These are phyloP conservation scores for Lanzia echinophila DNA, from an alignment of 2,329 filamentous ascomycete species.

Conservation along the genomic window DNA sequence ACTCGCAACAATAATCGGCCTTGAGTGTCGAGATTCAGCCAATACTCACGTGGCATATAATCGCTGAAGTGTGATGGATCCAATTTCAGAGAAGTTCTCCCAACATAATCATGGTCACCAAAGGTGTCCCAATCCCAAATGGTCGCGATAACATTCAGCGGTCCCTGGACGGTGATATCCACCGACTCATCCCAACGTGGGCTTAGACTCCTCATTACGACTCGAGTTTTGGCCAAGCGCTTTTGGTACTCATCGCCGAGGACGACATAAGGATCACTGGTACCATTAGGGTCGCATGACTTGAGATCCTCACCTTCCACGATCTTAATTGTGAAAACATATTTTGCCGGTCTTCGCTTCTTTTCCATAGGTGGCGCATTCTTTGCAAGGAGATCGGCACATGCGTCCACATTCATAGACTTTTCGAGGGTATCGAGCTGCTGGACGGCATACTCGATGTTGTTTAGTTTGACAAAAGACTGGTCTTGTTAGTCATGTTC, in stretches of 20 bases:
- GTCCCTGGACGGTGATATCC: conserved; percentile 86
- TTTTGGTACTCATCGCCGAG: conserved; percentile 97
- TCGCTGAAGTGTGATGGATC: conserved; percentile 96
- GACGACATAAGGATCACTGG: conserved; percentile 94
- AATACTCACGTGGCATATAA: conserved; percentile 92
- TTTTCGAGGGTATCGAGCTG: conserved; percentile 87
- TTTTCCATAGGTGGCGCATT: conserved; percentile 63
- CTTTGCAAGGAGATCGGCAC: conserved; percentile 72
- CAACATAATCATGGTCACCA: conserved; percentile 95
- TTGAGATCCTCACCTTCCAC: conserved; percentile 97
- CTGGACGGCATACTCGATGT: conserved; percentile 89
- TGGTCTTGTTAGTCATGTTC: conserved; percentile 36
- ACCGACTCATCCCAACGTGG: conserved; percentile 97
- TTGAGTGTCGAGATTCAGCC: conserved; percentile 95
- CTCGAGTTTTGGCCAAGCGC: conserved; percentile 86
- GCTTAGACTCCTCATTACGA: conserved; percentile 84
- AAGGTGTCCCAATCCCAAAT: conserved; percentile 98
- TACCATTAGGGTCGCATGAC: conserved; percentile 91
- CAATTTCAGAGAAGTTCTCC: conserved; percentile 93
- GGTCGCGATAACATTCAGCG: conserved; percentile 91
- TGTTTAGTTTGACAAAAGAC: conserved; percentile 97
- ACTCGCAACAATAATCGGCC: conserved; percentile 82
- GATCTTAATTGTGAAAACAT: conserved; percentile 97
- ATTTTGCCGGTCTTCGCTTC: conserved; percentile 68
- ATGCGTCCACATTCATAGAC: conserved; percentile 85